Conservation (phyloP, 306 rosid species). For the Quercus cerris region DNA sequence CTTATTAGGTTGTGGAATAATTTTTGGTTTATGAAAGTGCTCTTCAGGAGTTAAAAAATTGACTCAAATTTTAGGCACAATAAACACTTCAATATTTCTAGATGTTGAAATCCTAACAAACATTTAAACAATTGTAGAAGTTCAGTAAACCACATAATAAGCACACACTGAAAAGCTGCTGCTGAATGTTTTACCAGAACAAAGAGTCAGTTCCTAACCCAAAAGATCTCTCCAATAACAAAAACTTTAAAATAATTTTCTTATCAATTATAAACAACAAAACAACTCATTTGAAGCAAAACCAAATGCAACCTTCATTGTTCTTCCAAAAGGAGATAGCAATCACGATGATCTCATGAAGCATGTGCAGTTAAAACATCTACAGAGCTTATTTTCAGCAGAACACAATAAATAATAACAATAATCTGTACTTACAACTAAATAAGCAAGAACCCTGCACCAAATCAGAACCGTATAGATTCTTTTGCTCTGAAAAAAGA, state of each 20-base stretch:
- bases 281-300: background rate
- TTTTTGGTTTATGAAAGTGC: background rate
- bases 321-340: background rate
- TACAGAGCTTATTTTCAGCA: background rate
- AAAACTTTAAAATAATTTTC: background rate
- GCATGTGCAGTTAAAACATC: background rate
- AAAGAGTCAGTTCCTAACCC: background rate
- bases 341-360: background rate
- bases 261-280: background rate
- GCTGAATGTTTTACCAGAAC: background rate
- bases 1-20: background rate
- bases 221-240: background rate
- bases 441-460: constrained; percentile 55
- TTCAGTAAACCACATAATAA: background rate
- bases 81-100: background rate
- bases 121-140: background rate
- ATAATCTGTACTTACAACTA: constrained; percentile 36
- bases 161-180: background rate
- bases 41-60: background rate
- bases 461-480: constrained; percentile 52
- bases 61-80: background rate
- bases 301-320: background rate
- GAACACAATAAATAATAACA: background rate
- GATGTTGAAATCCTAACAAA: background rate
- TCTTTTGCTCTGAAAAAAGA: constrained; percentile 43